Conservation (phyloP, 352 stramenopile genomes). For the Phytophthora fragariae region DNA sequence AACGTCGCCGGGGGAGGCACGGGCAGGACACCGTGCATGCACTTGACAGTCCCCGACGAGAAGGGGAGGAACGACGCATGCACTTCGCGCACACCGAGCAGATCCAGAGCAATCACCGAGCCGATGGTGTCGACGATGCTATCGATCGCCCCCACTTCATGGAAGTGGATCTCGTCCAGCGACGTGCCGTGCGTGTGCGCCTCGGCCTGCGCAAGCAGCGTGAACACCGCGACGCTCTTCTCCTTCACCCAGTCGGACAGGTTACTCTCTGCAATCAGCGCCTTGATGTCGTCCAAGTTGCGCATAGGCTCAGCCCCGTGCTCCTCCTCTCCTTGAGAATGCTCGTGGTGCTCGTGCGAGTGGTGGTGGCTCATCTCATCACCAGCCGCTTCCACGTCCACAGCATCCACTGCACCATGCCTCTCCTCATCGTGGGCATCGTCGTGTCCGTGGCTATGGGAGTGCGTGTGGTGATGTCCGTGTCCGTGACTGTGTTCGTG, state of each 20-base stretch:
- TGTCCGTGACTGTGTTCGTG: slow-evolving; percentile 35
- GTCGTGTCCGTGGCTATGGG: slow-evolving; percentile 40
- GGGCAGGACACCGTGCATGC: slow-evolving; percentile 95
- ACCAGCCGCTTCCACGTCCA: not conserved
- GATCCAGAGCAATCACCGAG: slow-evolving; percentile 93
- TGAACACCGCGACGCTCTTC: slow-evolving; percentile 93
- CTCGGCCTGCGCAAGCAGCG: slow-evolving; percentile 92
- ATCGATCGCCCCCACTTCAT: slow-evolving; percentile 98
- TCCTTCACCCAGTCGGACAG: slow-evolving; percentile 91
- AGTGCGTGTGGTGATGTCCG: slow-evolving; percentile 31
- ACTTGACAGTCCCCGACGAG: slow-evolving; percentile 94
- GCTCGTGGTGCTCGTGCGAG: slow-evolving; percentile 36
- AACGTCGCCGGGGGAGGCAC: slow-evolving; percentile 96
- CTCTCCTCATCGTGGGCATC: slow-evolving; percentile 14
- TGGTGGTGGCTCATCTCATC: slow-evolving; percentile 36
- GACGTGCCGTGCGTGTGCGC: slow-evolving; percentile 94
- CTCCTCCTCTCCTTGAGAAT: not conserved
- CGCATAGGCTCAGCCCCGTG: slow-evolving; percentile 80
- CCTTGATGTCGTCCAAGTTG: slow-evolving; percentile 91
- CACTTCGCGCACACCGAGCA: slow-evolving; percentile 91
- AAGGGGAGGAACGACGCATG: slow-evolving; percentile 87
- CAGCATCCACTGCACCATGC: slow-evolving; percentile 1
- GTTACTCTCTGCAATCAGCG: slow-evolving; percentile 81
- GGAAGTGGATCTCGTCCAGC: slow-evolving; percentile 96
- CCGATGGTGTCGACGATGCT: slow-evolving; percentile 98